Evolutionary conservation across 257 asterid genomes (phyloP), one percentile per base, ranked within the genome.

Genomic region (Echium plantagineum): DNA sequence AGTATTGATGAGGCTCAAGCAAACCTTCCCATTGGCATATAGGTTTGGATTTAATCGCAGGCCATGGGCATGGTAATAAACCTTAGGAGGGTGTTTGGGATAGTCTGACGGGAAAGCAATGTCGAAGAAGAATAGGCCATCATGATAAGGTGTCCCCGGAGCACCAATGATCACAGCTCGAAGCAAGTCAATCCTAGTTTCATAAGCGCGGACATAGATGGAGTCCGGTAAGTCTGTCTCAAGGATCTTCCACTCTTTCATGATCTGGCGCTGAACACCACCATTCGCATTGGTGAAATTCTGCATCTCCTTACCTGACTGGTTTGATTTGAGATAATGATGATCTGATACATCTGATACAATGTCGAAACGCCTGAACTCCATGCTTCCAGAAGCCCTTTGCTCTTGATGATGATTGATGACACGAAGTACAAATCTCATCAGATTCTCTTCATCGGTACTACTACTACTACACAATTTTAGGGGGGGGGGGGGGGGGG

Each of bases 41-140:
- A 86, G 83, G 59, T 86, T 83, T 0, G 93, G 95, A 52, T 86
- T 83, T 54, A 86, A 9, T 1, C 74, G 69, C 13, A 68, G 55
- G 0, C 93, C 93, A 61, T 71, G 76, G 0, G 95, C 65, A 6
- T 63, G 74, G 54, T 83, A 76, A 66, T 73, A 5, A 35, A 86
- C 79, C 13, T 7, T 57, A 0, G 93, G 93, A 20, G 94, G 87
- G 3, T 38, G 21, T 1, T 51, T 15, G 7, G 94, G 94, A 71
- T 83, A 85, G 20, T 80, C 69, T 0, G 54, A n/a, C 1, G 94
- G 90, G 46, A 85, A 57, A 24, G 21, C 18, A 2, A 85, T 77
- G 76, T 85, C 94, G 54, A 85, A 83, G 71, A 85, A 80, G 82
- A 85, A 85, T 19, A 85, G 81, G 2, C 90, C 86, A 17, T 81